These are phyloP conservation scores for Aphanomyces stellatus DNA, from an alignment of 352 stramenopile genomes.

Conservation along the genomic window DNA sequence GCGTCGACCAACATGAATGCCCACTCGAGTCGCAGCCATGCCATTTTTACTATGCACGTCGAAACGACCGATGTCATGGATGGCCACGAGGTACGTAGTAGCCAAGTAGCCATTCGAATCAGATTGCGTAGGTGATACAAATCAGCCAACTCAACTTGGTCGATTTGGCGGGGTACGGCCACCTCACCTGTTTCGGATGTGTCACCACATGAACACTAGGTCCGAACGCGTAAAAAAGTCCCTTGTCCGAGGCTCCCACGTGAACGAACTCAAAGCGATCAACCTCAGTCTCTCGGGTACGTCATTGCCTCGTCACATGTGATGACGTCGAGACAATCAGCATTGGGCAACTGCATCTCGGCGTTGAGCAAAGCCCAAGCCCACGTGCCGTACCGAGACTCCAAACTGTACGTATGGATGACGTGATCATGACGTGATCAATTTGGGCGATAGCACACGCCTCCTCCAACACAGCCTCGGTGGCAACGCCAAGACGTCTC, in stretches of 20 bases:
- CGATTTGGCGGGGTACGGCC: conserved; percentile 33
- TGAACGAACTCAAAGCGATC: conserved; percentile 60
- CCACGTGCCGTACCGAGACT: conserved; percentile 65
- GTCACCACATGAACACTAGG: too few relatives aligned
- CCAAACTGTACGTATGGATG: conserved; percentile 32
- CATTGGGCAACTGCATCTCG: conserved; percentile 65
- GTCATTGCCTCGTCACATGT: background rate
- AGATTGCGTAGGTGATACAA: conserved; percentile 32
- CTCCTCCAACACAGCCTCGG: conserved; percentile 59
- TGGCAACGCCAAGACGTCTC: conserved; percentile 60
- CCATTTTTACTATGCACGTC: conserved; percentile 76
- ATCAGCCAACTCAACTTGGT: conserved; percentile 60
- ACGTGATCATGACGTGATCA: background rate
- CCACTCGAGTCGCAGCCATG: conserved; percentile 76
- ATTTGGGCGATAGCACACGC: conserved; percentile 36
- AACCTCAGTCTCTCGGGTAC: conserved; percentile 52
- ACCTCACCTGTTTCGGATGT: too few relatives aligned
- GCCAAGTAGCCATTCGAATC: too few relatives aligned
- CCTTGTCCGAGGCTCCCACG: conserved; percentile 43
- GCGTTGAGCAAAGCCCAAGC: conserved; percentile 46
- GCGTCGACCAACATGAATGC: conserved; percentile 84
- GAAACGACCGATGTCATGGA: conserved; percentile 34
- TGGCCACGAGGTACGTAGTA: too few relatives aligned
- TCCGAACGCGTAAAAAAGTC: conserved; percentile 68
- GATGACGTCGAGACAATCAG: background rate